Evolutionary conservation across 495 filamentous ascomycete species (phyloP), one percentile per base, ranked within the genome.

Genomic region (Penicillium waksmanii): DNA sequence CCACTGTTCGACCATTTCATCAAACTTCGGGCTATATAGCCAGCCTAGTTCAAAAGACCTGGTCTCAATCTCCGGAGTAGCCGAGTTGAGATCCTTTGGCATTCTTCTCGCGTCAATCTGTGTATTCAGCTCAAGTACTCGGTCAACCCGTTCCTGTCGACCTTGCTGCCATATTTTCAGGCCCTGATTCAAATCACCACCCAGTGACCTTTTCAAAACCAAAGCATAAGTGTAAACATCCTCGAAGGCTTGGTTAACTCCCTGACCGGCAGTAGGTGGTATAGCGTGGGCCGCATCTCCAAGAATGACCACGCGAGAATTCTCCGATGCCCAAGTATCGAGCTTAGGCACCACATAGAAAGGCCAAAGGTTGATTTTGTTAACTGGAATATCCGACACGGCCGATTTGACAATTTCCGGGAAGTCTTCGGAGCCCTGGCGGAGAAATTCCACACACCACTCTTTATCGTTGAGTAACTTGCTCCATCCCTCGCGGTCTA

Each of bases 251-350:
- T 79, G 77, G 23, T 73, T 73, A 8, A 67, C 65, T 2, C 80
- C 80, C 58, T 80, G 78, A 0, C 78, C 80, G 0, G 76, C 65
- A 15, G 71, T 71, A 7, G 80, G 80, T 0, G 78, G 76, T 21
- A 83, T 77, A 0, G 78, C 77, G 66, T 82, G 79, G 3, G 79
- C 79, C 3, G 79, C 78, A 66, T 82, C 77, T 18, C 79, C 79
- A 8, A 80, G 53, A 38, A 82, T 68, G 0, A 77, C 53, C 9
- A 81, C 74, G 1, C 73, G 62, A 3, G 66, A 62, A 5, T 60
- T 43, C 1, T 63, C 25, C 0, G 76, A 78, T 3, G 57, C 58
- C 79, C 81, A 81, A 0, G 48, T 56, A 1, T 70, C 69, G 13
- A 80, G 66, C 44, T 66, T 69, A 2, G 73, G 77, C 0, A 79